Evolutionary conservation across 2,329 filamentous ascomycete species (phyloP), one percentile per base, ranked within the genome.

Genomic region (Didymella lethalis): DNA sequence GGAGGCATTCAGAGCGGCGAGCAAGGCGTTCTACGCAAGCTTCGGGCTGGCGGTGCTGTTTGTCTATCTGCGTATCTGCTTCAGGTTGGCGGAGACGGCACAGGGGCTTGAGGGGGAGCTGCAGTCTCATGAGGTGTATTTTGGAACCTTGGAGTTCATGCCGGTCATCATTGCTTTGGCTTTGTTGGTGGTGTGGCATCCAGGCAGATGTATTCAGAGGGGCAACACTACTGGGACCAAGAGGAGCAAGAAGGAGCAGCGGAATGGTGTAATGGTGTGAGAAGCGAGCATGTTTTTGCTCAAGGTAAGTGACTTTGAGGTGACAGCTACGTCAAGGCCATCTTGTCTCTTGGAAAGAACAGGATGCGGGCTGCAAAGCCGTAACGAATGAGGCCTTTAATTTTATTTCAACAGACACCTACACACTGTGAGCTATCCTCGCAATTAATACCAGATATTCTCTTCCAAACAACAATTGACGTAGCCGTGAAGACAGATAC

Each of bases 61-160:
- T 20, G 75, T 86, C 1, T 84, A 83, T 61, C 62, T 86, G n/a
- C 74, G 84, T 49, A 85, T 83, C 0, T 79, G 77, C 49, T 86
- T 86, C 59, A 71, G 84, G 43, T 71, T 86, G n/a, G 81, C 82
- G 1, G 84, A 86, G 71, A 86, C 83, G 0, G 79, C 81, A 0
- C 71, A 85, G 62, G 84, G 84, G 0, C 65, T 86, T 3, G 75
- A 75, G 46, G 76, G 80, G 0, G 70, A 77, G 38, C 66, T 85
- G 11, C 81, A 78, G 47, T 81, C 78, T 1, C 78, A 84, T 67
- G 84, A 86, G 71, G 79, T 79, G 1, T 85, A 77, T 65, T 86
- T 86, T 74, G 82, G 81, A 1, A 80, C 77, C 38, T 71, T 86
- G 41, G 84, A 86, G 62, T 86, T 85, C 69, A 79, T 80, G 48